phyloP scores from a whole-genome alignment of 2,329 filamentous ascomycete species.

The Calonectria hongkongensis region DNA sequence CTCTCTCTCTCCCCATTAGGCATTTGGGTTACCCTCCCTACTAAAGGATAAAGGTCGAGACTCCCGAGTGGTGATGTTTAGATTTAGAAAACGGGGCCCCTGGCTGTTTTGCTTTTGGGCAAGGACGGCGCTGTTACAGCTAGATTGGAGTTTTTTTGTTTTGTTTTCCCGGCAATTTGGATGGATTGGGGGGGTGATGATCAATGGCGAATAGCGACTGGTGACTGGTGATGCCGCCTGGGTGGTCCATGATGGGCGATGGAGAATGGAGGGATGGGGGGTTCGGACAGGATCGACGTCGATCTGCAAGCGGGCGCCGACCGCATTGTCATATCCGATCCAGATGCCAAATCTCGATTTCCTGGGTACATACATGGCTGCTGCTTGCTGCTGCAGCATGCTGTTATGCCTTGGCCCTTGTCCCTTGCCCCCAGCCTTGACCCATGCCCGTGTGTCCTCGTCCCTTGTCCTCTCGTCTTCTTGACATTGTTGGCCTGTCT shows the following conservation, averaged over 20 bases:
- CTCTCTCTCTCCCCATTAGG: neutral
- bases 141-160: neutral
- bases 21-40: neutral
- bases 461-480: neutral
- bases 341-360: slow-evolving; percentile 55
- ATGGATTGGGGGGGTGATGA: neutral
- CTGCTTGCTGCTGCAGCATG: neutral
- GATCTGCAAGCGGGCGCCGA: slow-evolving; percentile 48
- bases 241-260: slow-evolving; percentile 1
- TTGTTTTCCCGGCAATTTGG: neutral
- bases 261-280: slow-evolving; percentile 20
- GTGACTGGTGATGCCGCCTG: neutral
- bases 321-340: slow-evolving; percentile 49
- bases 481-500: slow-evolving; percentile 9
- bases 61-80: slow-evolving; percentile 19
- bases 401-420: slow-evolving; percentile 16
- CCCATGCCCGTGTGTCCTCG: neutral
- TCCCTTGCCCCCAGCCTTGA: slow-evolving; percentile 8
- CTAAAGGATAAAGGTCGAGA: slow-evolving; percentile 10
- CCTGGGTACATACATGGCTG: slow-evolving; percentile 20
- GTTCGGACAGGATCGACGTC: slow-evolving; percentile 50
- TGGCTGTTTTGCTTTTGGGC: slow-evolving; percentile 9
- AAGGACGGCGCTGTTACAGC: neutral
- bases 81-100: neutral
- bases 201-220: neutral